phyloP scores from a whole-genome alignment of 768 basidiomycete genomes.

The Psilocybe cyanescens region DNA sequence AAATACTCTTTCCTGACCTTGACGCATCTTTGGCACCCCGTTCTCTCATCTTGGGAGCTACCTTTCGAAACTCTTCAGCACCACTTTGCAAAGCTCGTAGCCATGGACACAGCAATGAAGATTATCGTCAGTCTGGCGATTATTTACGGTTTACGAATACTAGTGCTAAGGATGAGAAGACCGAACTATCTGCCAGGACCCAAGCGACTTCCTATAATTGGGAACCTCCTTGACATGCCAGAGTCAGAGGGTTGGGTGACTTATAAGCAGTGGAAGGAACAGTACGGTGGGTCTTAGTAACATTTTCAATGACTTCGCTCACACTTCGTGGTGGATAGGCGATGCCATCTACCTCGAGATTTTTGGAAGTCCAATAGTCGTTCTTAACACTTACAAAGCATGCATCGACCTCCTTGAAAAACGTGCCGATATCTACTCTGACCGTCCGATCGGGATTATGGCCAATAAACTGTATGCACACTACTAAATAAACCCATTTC shows the following conservation, averaged over 20 bases:
- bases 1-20: neutral
- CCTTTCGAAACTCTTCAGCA: neutral
- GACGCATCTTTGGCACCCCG: neutral
- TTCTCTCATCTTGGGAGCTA: neutral
- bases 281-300: constrained; percentile 19
- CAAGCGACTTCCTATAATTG: constrained; percentile 19
- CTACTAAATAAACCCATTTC: neutral
- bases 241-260: constrained; percentile 25
- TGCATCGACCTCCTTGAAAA: constrained; percentile 32
- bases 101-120: constrained; percentile 2
- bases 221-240: constrained; percentile 28
- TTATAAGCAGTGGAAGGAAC: constrained; percentile 26
- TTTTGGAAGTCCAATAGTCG: constrained; percentile 28
- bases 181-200: constrained; percentile 26
- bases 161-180: constrained; percentile 9
- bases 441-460: constrained; percentile 23
- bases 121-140: constrained; percentile 10
- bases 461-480: constrained; percentile 19
- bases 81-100: neutral
- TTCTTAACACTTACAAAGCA: constrained; percentile 29
- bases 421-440: constrained; percentile 31
- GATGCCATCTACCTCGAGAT: constrained; percentile 30
- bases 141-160: constrained; percentile 11
- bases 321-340: constrained; percentile 11
- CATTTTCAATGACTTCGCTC: neutral